A percentile compares a stretch with the other conserved stretches of the same genome.
Evolutionary conservation across 164 flowering plant genomes (phyloP).

Genomic region (Berberis thunbergii): DNA sequence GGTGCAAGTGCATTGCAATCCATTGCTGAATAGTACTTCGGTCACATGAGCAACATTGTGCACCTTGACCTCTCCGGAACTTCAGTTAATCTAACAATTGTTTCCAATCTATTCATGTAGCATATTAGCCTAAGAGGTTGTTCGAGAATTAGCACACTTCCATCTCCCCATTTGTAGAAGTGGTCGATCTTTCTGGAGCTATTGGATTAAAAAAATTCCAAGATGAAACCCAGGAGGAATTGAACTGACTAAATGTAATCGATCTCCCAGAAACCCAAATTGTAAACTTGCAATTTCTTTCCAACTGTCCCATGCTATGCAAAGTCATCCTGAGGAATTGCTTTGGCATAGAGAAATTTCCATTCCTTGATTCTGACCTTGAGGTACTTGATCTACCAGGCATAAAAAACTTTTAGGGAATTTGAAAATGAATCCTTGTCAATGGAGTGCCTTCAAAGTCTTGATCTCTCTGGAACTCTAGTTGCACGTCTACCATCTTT

Average conservation of each 20-base stretch:
- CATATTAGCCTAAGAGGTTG: neutral
- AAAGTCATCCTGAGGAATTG: neutral
- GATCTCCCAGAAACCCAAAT: neutral
- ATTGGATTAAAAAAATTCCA: neutral
- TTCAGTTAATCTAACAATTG: neutral
- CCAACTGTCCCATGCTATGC: neutral
- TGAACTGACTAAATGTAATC: neutral
- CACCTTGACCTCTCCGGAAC: constrained; percentile 13
- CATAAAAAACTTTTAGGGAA: neutral
- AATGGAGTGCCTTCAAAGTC: neutral
- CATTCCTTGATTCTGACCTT: neutral
- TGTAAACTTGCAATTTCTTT: neutral
- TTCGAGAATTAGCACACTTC: neutral
- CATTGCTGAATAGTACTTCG: neutral
- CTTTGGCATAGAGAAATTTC: neutral
- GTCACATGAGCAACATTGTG: constrained; percentile 2
- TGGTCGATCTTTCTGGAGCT: constrained; percentile 2
- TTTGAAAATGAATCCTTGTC: neutral
- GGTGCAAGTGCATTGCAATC: neutral
- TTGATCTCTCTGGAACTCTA: neutral
- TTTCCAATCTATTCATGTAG: too few species aligned
- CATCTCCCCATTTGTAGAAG: neutral
- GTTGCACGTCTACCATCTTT: neutral
- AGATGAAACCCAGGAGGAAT: neutral
- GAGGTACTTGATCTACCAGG: neutral